Base-by-base conservation (phyloP, 768 basidiomycete genomes). In the Boletus rubroflammeus region DNA sequence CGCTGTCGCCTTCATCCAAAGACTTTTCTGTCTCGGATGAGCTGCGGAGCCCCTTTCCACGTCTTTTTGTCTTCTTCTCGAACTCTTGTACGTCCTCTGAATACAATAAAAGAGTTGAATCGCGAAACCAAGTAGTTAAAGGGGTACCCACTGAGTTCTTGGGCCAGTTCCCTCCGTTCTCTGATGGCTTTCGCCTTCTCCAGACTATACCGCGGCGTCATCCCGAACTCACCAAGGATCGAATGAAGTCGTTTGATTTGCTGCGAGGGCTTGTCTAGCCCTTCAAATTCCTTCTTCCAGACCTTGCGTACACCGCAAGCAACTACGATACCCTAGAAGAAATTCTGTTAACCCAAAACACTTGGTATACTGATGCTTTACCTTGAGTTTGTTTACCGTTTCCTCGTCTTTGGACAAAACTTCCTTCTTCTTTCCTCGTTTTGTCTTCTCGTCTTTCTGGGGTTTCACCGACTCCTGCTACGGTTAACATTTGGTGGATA, bases 121-220 rank as follows among this genome's bases (percentile, higher is more conserved):
- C 35, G 6, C 7, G 50, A 26, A 41, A 15, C 32, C 6, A 32
- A 11, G n/a, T 2, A 3, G 7, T 8, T 15, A 14, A 50, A 40
- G 6, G 19, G 3, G 19, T 23, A 76, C 82, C 31, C 59, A 94
- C 92, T 80, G 19, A 93, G 76, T 64, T 94, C 91, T 55, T 90
- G 76, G 23, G 81, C 86, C 6, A 92, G 67, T 66, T 94, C 94
- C 42, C 91, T 76, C 63, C 81, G 81, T 67, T 76, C 81, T 56
- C 79, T 86, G 61, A 95, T 87, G 3, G 75, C 73, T 61, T 82
- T 89, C 5, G 93, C 93, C 71, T 94, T 87, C 50, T 90, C 91
- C 63, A 91, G 62, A 56, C 83, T 93, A 63, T 85, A 74, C 23
- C 86, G 80, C 1, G 89, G 88, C 0, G 75, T 81, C 90, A 94